Evolutionary conservation across 805 yeast species (phyloP).

Genomic region (Dipodascopsis tothii): DNA sequence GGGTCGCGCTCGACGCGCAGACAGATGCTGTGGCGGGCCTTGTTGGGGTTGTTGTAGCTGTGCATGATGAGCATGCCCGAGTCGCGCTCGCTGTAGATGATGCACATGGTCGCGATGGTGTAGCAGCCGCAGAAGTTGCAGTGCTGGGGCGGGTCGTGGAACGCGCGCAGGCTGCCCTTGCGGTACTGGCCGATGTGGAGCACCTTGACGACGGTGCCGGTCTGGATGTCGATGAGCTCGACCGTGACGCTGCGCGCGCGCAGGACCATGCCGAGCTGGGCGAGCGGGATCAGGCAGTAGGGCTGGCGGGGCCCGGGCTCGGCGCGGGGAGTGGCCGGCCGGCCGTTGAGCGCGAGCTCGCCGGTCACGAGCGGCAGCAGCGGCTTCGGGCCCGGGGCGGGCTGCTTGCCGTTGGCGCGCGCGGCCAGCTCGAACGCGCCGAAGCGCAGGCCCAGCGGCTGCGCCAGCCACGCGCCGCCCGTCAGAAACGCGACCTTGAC

Average conservation of each 20-base stretch:
- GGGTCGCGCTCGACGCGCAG: constrained; percentile 88
- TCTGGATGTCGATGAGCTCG: constrained; percentile 67
- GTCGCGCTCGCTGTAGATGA: constrained; percentile 61
- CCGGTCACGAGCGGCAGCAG: constrained; percentile 1
- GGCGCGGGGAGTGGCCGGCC: neutral
- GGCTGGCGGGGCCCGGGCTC: neutral
- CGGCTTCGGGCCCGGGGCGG: neutral
- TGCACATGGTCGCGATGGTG: constrained; percentile 62
- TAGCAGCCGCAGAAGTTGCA: constrained; percentile 89
- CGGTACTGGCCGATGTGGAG: constrained; percentile 58
- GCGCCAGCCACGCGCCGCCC: constrained; percentile 22
- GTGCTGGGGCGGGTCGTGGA: constrained; percentile 80
- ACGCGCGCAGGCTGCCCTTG: constrained; percentile 53
- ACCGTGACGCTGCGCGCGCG: constrained; percentile 50
- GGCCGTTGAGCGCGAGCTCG: neutral
- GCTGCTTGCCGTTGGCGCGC: constrained; percentile 9
- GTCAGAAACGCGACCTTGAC: constrained; percentile 18
- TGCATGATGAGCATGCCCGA: constrained; percentile 55
- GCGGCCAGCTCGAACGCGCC: too few relatives aligned
- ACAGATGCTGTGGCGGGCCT: constrained; percentile 74
- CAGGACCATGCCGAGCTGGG: constrained; percentile 69
- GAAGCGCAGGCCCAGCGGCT: constrained; percentile 8
- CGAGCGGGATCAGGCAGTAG: constrained; percentile 32
- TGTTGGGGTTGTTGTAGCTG: constrained; percentile 61
- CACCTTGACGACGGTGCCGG: constrained; percentile 60